A percentile compares a stretch with the other conserved stretches of the same genome.
These are phyloP conservation scores for Balamuthia mandrillaris DNA, from an alignment of 208 protist genomes.

Conservation along the genomic window DNA sequence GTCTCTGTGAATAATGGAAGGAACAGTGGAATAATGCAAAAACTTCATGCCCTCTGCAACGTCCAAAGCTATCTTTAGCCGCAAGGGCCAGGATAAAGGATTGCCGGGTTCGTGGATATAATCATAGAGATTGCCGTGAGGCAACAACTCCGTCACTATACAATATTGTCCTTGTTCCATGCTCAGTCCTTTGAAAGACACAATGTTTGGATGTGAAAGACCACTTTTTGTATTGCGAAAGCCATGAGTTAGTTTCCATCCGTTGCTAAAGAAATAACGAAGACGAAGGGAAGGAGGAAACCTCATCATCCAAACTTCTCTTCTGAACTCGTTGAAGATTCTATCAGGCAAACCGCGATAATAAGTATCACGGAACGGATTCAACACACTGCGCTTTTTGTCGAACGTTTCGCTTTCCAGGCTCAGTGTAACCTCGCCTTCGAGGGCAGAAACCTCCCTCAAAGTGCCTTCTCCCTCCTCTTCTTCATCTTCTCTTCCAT, in stretches of 20 bases:
- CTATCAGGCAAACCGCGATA: no score
- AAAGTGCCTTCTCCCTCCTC: no score
- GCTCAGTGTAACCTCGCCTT: no score
- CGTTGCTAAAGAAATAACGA: no score
- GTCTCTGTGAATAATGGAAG: slow-evolving; percentile 26
- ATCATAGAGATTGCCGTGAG: background rate
- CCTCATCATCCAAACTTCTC: background rate
- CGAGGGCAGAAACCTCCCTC: no score
- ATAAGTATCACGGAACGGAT: no score
- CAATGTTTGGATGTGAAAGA: slow-evolving; percentile 25
- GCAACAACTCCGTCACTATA: slow-evolving; percentile 12
- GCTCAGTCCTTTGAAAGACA: background rate
- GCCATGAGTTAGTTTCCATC: no score
- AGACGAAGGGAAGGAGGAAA: no score
- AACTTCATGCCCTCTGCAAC: slow-evolving; percentile 50
- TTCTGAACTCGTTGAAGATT: background rate
- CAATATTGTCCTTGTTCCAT: slow-evolving; percentile 13
- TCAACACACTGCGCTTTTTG: no score
- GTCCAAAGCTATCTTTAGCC: slow-evolving; percentile 28
- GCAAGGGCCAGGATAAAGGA: background rate
- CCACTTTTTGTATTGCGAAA: no score
- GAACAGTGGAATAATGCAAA: slow-evolving; percentile 18
- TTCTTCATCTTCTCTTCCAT: no score
- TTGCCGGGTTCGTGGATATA: background rate
- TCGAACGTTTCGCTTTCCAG: no score